A percentile compares a stretch with the other conserved stretches of the same genome.
phyloP scores from a whole-genome alignment of 441 rosid species.

The Pelargonium citronellum region DNA sequence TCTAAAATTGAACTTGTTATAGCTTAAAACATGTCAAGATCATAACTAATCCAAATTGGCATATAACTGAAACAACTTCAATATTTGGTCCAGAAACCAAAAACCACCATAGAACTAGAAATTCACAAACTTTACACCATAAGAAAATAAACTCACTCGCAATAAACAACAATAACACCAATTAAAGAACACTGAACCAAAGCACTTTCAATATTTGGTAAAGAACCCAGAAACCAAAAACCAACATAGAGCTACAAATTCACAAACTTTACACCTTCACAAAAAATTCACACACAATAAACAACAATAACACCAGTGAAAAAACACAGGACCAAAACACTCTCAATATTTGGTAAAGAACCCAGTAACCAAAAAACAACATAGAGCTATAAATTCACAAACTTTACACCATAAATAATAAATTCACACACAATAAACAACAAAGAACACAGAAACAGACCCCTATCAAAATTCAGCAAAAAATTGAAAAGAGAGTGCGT shows the following conservation, averaged over 20 bases:
- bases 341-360: not conserved
- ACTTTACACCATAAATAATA: not conserved
- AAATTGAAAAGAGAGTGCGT: constrained; percentile 9
- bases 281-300: too few relatives aligned
- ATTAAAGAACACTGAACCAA: not conserved
- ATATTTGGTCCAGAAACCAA: not conserved
- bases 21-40: not conserved
- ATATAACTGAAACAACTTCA: not conserved
- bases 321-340: not conserved
- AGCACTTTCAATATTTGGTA: not conserved
- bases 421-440: too few relatives aligned
- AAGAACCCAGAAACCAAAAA: constrained; percentile 9
- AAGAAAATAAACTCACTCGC: not conserved
- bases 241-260: not conserved
- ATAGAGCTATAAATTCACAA: not conserved
- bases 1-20: not conserved
- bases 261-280: not conserved
- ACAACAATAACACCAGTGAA: not conserved
- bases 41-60: not conserved
- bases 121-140: not conserved
- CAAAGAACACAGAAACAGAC: not conserved
- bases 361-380: constrained; percentile 8
- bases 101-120: too few relatives aligned
- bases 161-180: not conserved
- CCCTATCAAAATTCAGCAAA: not conserved